Percentiles rank a stretch among this genome's conserved stretches.
These are phyloP conservation scores for Wickerhamiella pararugosa DNA, from an alignment of 1,139 yeast genomes.

Conservation along the genomic window DNA sequence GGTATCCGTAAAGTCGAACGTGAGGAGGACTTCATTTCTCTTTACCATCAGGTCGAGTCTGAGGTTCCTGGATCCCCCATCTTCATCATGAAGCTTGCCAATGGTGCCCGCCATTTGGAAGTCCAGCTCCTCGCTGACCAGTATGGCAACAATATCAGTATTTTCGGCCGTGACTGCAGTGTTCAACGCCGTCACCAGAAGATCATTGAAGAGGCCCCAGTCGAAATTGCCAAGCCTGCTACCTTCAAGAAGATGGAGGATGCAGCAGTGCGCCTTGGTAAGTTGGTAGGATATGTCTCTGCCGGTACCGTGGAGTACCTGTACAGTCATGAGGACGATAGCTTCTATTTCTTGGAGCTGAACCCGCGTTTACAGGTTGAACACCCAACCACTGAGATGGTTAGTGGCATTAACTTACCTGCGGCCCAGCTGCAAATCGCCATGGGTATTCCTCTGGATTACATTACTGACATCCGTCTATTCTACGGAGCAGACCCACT, in stretches of 20 bases:
- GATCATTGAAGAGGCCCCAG: constrained; percentile 98
- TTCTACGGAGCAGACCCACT: constrained; percentile 95
- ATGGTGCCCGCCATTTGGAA: constrained; percentile 93
- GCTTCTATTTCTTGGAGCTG: constrained; percentile 87
- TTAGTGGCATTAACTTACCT: constrained; percentile 91
- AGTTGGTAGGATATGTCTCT: constrained; percentile 90
- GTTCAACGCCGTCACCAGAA: constrained; percentile 99
- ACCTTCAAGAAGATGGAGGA: constrained; percentile 86
- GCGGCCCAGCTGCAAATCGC: constrained; percentile 98
- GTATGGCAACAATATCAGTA: constrained; percentile 87
- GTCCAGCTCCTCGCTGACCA: constrained; percentile 91
- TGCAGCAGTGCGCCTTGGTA: constrained; percentile 94
- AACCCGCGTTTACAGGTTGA: constrained; percentile 98
- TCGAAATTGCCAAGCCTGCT: constrained; percentile 76
- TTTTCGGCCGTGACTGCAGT: constrained; percentile 96
- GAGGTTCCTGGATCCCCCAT: constrained; percentile 98
- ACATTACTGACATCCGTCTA: constrained; percentile 82
- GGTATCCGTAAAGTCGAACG: constrained; percentile 98
- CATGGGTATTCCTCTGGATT: constrained; percentile 96
- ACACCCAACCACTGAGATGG: constrained; percentile 99
- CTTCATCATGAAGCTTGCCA: constrained; percentile 88
- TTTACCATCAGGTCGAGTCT: constrained; percentile 57
- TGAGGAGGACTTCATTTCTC: constrained; percentile 84
- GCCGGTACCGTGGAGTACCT: constrained; percentile 98
- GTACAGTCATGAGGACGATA: constrained; percentile 85